phyloP scores from a whole-genome alignment of 2,329 filamentous ascomycete genomes.

The Aspergillus alliaceus region DNA sequence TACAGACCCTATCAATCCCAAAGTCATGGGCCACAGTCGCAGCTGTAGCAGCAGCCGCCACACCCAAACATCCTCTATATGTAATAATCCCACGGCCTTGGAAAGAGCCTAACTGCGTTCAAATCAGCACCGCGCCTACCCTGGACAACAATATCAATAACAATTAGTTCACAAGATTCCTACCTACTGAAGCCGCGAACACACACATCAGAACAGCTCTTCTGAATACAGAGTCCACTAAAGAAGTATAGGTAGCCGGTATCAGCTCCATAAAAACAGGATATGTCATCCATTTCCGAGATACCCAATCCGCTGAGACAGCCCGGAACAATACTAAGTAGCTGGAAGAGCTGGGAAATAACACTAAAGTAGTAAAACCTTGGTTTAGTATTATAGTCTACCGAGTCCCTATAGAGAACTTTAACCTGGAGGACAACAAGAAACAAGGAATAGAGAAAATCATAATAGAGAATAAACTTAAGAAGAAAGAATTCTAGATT shows the following conservation, averaged over 20 bases:
- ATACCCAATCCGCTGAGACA: not conserved
- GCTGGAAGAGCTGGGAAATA: not conserved
- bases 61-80: too few relatives aligned
- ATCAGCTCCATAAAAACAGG: constrained; percentile 1
- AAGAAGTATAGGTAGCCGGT: not conserved
- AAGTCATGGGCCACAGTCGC: not conserved
- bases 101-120: constrained; percentile 15
- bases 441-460: not conserved
- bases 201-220: constrained; percentile 14
- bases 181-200: constrained; percentile 13
- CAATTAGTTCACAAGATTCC: constrained; percentile 9
- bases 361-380: not conserved
- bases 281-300: constrained; percentile 3
- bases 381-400: not conserved
- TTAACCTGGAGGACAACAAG: not conserved
- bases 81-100: too few relatives aligned
- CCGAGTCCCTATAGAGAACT: not conserved
- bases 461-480: not conserved
- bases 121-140: constrained; percentile 15
- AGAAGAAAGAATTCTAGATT: constrained; percentile 18
- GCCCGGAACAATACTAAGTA: not conserved
- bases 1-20: not conserved
- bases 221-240: constrained; percentile 2
- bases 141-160: constrained; percentile 7
- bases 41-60: too few relatives aligned